Evolutionary conservation across 2,329 filamentous ascomycete genomes (phyloP), one percentile per base, ranked within the genome.

Genomic region (Colletotrichum chlorophyti): DNA sequence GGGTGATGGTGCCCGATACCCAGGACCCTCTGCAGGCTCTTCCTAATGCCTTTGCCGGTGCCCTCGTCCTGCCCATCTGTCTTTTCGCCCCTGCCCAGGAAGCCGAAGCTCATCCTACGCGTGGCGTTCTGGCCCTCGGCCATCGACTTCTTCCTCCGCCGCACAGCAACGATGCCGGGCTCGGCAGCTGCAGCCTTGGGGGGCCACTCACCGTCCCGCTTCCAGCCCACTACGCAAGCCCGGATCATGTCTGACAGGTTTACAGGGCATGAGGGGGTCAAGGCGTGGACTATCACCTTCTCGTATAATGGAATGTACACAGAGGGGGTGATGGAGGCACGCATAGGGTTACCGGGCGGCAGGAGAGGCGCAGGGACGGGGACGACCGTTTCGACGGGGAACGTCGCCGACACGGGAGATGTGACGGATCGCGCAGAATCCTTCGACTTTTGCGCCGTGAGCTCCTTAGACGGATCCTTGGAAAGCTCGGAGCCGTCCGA

Each of bases 141-240:
- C 15, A 41, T 35, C 2, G 62, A 65, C 67, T 71, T 70, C 63
- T 74, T 79, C 69, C 72, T 79, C 64, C 74, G 79, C 34, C 74
- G 73, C 10, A 72, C 67, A 3, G 71, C 73, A 4, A 75, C 68
- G 10, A 64, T 72, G 60, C 67, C 73, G 62, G 80, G 71, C 67
- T 83, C 78, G 41, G 79, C 65, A 42, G 81, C 68, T 15, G 76
- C 76, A 0, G 80, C 72, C 64, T 84, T 85, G 1, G 91, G 91
- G 5, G 94, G 93, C 94, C 94, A 98, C 72, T 97, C 91, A 14
- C 93, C 93, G 66, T 95, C 91, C 35, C 91, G 83, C 73, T 96
- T 96, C 94, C 94, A 97, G 38, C 94, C 94, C 24, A 89, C 83
- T 1, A 98, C 93, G 64, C 94, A 90, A 11, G 91, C 86, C 9